phyloP scores from a whole-genome alignment of 164 flowering plant genomes.

The Dillenia turbinata region DNA sequence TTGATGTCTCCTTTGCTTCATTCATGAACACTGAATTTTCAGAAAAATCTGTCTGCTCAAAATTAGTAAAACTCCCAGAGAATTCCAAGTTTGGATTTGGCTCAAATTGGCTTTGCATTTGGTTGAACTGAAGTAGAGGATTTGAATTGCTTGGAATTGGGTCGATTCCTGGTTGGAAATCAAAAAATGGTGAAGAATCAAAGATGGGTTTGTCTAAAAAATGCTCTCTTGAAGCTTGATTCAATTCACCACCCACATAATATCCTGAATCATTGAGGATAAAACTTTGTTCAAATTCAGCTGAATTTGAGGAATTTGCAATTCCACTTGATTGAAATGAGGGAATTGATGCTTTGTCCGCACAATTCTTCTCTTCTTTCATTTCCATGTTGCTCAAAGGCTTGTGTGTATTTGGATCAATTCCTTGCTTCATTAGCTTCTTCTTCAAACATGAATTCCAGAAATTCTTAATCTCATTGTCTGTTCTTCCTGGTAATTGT shows the following conservation, averaged over 20 bases:
- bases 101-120: slow-evolving; percentile 20
- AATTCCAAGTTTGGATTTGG: slow-evolving; percentile 23
- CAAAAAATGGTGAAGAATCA: slow-evolving; percentile 29
- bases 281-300: slow-evolving; percentile 25
- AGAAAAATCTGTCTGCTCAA: slow-evolving; percentile 39
- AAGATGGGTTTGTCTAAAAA: slow-evolving; percentile 22
- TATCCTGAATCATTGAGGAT: slow-evolving; percentile 10
- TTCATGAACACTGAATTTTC: slow-evolving; percentile 39
- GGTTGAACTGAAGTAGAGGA: slow-evolving; percentile 14
- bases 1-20: slow-evolving; percentile 38
- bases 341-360: slow-evolving; percentile 12
- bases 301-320: slow-evolving; percentile 3
- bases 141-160: slow-evolving; percentile 14
- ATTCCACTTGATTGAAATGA: slow-evolving; percentile 11
- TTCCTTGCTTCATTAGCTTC: slow-evolving; percentile 73
- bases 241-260: slow-evolving; percentile 5
- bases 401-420: slow-evolving; percentile 84
- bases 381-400: slow-evolving; percentile 33
- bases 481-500: slow-evolving; percentile 89
- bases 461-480: slow-evolving; percentile 84
- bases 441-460: slow-evolving; percentile 90
- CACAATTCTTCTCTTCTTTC: slow-evolving; percentile 16
- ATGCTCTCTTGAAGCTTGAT: slow-evolving; percentile 15
- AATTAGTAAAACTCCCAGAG: slow-evolving; percentile 28
- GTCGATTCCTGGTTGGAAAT: slow-evolving; percentile 21